Conservation (phyloP, 108 stramenopile species). For the Mediolabrus comicus region DNA sequence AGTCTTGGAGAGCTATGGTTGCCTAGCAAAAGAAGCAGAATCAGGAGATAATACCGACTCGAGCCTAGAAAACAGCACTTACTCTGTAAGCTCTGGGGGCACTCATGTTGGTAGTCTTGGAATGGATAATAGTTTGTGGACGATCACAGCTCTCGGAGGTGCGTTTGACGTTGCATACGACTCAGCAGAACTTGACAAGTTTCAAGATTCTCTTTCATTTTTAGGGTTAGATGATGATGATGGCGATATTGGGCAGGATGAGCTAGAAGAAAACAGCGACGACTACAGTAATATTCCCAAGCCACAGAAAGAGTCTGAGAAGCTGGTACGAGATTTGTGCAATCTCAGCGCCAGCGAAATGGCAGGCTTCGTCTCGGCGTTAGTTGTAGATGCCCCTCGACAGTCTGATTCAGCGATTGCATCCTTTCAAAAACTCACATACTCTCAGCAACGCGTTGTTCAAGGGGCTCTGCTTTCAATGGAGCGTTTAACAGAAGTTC, state of each 20-base stretch:
- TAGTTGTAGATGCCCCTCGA: constrained; percentile 64
- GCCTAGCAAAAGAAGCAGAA: constrained; percentile 27
- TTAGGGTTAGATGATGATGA: constrained; percentile 11
- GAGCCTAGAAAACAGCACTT: constrained; percentile 30
- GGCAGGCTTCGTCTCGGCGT: constrained; percentile 76
- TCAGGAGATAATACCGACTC: constrained; percentile 20
- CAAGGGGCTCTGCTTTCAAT: constrained; percentile 60
- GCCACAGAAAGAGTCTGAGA: constrained; percentile 61
- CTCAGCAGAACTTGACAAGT: constrained; percentile 59
- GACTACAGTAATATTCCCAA: constrained; percentile 17
- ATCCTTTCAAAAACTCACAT: constrained; percentile 55
- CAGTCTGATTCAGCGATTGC: constrained; percentile 50
- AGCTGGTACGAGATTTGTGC: constrained; percentile 44
- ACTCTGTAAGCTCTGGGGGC: constrained; percentile 63
- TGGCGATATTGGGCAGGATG: constrained; percentile 1
- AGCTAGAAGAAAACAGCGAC: background rate
- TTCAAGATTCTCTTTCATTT: constrained; percentile 30
- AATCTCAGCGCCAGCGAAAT: constrained; percentile 56
- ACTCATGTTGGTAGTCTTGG: constrained; percentile 74
- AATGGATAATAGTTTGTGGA: constrained; percentile 81
- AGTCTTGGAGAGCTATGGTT: constrained; percentile 70
- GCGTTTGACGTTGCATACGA: constrained; percentile 69
- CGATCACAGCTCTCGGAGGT: constrained; percentile 71
- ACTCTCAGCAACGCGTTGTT: constrained; percentile 65
- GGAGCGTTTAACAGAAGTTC: constrained; percentile 75